These are phyloP conservation scores for Myxozyma geophila DNA, from an alignment of 805 yeast species.

Conservation along the genomic window DNA sequence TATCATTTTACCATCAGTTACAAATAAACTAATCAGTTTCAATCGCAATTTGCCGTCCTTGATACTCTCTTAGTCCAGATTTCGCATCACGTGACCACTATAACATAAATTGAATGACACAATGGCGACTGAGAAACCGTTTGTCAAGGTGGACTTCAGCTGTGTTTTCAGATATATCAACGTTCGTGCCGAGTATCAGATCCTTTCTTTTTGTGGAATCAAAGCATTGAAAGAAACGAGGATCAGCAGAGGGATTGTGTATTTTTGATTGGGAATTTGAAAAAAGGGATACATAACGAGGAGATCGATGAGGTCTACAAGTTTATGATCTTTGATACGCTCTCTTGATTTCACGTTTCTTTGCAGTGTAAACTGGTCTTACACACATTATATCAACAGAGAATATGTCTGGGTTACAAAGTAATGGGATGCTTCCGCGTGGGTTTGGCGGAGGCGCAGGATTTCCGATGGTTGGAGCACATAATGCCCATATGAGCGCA, in stretches of 20 bases:
- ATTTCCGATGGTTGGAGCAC: conserved; percentile 15
- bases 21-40: neutral
- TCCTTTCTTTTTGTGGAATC: too few relatives aligned
- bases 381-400: neutral
- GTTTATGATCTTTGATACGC: neutral
- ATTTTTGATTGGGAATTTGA: neutral
- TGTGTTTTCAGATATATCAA: too few relatives aligned
- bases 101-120: too few relatives aligned
- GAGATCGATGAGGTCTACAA: neutral
- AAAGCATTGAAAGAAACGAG: too few relatives aligned
- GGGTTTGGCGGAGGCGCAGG: conserved; percentile 15
- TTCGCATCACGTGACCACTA: too few relatives aligned
- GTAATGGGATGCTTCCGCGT: conserved; percentile 15
- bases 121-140: too few relatives aligned
- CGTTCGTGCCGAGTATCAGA: too few relatives aligned
- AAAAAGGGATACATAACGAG: neutral
- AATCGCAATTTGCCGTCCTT: neutral
- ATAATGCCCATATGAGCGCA: conserved; percentile 14
- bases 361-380: neutral
- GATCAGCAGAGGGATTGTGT: neutral
- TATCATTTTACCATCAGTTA: too few relatives aligned
- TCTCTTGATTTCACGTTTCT: neutral
- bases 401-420: conserved; percentile 8
- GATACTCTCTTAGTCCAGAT: neutral
- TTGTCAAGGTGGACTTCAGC: too few relatives aligned